Base-by-base conservation (phyloP, 2,329 filamentous ascomycete genomes). In the Leptographium galeiforme region DNA sequence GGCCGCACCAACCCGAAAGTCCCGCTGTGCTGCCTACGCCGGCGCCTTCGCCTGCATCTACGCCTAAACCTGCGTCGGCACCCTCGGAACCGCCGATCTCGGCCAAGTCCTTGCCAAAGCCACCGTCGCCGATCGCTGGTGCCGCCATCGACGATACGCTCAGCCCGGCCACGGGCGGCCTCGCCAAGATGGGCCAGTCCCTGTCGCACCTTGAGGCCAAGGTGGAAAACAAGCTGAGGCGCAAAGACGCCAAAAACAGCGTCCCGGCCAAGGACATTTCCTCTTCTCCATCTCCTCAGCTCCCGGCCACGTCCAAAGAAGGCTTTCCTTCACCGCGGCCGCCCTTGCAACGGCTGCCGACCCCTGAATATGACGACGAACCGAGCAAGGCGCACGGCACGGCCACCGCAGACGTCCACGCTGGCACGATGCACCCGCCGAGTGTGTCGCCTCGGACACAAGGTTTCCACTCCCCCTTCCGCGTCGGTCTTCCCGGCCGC, bases 321-420 rank as follows among this genome's bases (percentile, higher is more conserved):
- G 25, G 36, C 2, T 40, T 41, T 34, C 43, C 40, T 8, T 50
- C 48, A 6, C 33, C 57, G 7, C 55, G 56, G 11, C 55, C 49
- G 8, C 57, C 61, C 0, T 52, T 60, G 13, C 60, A 67, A 41
- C 67, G 72, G 2, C 70, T 72, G 11, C 74, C 74, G 1, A 76
- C 73, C 2, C 73, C 74, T 16, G 74, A 77, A 46, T 75, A 76
- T 54, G 68, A 68, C 41, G 67, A 68, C 19, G 66, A 70, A 45
- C 72, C 75, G 54, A 61, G 68, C 51, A 67, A 67, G 55, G 66
- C 6, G 10, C 53, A 49, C 10, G 48, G 50, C 41, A 19, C 18
- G 25, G n/a, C n/a, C 8, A 30, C 12, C 12, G 34, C 34, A 36
- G 8, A 36, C 34, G 34, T 8, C 34, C 3, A 36, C 34, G 34